Evolutionary conservation across 129 eudicot species (phyloP).

Genomic region (Tanacetum coccineum): DNA sequence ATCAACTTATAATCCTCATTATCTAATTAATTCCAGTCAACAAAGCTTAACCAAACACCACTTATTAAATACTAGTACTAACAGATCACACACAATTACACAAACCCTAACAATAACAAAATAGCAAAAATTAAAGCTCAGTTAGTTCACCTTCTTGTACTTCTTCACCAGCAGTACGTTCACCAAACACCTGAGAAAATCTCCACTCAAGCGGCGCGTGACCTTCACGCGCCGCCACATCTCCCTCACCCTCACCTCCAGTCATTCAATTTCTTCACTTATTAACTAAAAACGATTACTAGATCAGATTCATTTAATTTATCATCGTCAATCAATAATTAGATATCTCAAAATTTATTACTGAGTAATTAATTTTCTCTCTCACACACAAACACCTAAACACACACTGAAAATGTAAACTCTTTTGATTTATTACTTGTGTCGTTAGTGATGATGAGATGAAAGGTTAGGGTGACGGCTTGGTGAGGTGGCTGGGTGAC

Average conservation of each 20-base stretch:
- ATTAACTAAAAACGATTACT: neutral
- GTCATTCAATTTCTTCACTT: constrained; percentile 36
- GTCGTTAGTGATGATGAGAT: no score
- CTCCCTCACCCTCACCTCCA: constrained; percentile 70
- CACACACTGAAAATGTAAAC: no score
- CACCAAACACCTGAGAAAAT: constrained; percentile 88
- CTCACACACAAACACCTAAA: no score
- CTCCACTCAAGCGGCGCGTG: constrained; percentile 87
- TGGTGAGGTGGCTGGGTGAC: no score
- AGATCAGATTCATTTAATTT: neutral
- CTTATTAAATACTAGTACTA: neutral
- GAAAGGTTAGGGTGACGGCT: no score
- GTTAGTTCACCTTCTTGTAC: constrained; percentile 53
- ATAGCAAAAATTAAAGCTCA: neutral
- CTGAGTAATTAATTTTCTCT: no score
- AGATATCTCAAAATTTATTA: neutral
- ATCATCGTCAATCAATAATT: neutral
- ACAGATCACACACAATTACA: constrained; percentile 30
- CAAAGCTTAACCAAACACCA: no score
- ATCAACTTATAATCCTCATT: no score
- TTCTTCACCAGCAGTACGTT: constrained; percentile 72
- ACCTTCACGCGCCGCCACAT: constrained; percentile 45
- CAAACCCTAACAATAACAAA: constrained; percentile 29
- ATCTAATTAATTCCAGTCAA: no score
- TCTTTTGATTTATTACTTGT: no score